A percentile compares a stretch with the other conserved stretches of the same genome.
Conservation (phyloP, 805 yeast genomes). For the Candida vaughaniae region DNA sequence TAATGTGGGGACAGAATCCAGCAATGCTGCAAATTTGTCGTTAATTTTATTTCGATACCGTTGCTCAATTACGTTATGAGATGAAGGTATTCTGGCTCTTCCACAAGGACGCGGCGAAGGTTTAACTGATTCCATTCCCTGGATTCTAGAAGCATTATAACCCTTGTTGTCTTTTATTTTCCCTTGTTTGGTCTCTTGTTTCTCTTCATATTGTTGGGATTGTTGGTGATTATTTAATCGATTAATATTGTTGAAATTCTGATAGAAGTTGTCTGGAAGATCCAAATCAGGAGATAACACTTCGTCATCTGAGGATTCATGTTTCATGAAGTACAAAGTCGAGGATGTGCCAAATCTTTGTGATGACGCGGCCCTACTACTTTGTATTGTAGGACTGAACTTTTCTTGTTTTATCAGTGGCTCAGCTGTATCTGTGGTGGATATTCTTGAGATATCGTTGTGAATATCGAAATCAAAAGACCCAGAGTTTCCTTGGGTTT, state of each 20-base stretch:
- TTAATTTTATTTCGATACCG: constrained; percentile 43
- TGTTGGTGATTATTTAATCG: not conserved
- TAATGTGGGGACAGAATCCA: constrained; percentile 39
- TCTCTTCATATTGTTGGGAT: too few species aligned
- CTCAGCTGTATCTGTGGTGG: not conserved
- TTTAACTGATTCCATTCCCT: not conserved
- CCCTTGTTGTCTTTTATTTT: not conserved
- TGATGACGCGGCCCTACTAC: too few species aligned
- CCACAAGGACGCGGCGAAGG: not conserved
- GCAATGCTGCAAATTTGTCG: constrained; percentile 39
- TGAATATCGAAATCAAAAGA: not conserved
- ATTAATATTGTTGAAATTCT: constrained; percentile 1
- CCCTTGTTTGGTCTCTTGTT: not conserved
- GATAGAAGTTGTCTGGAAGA: constrained; percentile 1
- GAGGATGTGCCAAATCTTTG: too few species aligned
- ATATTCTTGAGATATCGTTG: not conserved
- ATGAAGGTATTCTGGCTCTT: constrained; percentile 28
- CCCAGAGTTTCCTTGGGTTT: not conserved
- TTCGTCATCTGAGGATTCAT: constrained; percentile 11
- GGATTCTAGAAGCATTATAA: not conserved
- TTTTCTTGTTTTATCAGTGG: not conserved
- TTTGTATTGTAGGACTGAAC: not conserved
- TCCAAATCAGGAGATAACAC: constrained; percentile 5
- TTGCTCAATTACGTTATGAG: constrained; percentile 44
- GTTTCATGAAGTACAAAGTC: constrained; percentile 1